Conservation (phyloP, 2,329 filamentous ascomycete species). For the Ascochyta viciae-villosae region DNA sequence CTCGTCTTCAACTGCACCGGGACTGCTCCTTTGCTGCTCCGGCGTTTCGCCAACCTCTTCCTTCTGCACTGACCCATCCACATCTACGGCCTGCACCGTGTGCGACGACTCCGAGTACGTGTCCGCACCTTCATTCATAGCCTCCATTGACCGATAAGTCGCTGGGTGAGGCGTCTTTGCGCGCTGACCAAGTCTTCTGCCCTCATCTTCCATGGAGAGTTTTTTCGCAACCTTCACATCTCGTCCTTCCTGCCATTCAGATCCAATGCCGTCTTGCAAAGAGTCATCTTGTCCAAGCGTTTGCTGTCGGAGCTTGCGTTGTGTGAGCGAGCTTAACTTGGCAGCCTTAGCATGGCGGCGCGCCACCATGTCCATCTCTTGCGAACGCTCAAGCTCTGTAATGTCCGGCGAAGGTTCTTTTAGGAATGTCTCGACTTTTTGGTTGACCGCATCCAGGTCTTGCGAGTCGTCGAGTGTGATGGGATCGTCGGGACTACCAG, state of each 20-base stretch:
- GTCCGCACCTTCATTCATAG: neutral
- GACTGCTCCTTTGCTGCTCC: neutral
- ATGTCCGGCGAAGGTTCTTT: neutral
- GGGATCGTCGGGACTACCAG: slow-evolving; percentile 10
- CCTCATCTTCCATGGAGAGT: neutral
- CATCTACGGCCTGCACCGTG: neutral
- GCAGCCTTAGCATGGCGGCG: neutral
- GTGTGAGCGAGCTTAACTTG: neutral
- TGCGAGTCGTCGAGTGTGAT: slow-evolving; percentile 14
- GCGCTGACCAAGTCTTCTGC: neutral
- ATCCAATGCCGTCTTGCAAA: neutral
- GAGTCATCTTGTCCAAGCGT: neutral
- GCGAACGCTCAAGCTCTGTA: slow-evolving; percentile 5
- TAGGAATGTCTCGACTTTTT: neutral
- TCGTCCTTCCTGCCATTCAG: neutral
- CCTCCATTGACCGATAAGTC: neutral
- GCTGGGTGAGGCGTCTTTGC: too few species aligned
- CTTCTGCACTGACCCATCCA: neutral
- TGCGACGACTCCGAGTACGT: neutral
- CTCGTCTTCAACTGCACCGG: neutral
- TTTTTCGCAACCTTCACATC: neutral
- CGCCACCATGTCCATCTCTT: neutral
- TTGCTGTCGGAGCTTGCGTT: neutral
- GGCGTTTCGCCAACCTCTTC: neutral
- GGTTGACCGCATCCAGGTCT: neutral